Evolutionary conservation across 1,284 basidiomycete species (phyloP).

Genomic region (Papiliotrema fonsecae): DNA sequence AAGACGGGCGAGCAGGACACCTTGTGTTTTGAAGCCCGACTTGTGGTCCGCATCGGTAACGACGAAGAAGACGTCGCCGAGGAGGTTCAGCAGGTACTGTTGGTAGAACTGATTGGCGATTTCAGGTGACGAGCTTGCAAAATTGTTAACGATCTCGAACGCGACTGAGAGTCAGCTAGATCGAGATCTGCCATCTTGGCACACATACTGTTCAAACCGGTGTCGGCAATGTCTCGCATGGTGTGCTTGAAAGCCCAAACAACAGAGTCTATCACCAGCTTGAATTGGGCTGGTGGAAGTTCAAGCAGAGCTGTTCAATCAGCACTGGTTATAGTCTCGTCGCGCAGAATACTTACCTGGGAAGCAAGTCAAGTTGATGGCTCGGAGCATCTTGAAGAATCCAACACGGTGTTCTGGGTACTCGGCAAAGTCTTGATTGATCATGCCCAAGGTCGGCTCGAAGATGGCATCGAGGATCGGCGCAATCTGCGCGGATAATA

Average conservation of each 20-base stretch:
- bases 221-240: constrained; percentile 98
- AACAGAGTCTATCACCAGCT: constrained; percentile 96
- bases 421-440: constrained; percentile 97
- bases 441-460: constrained; percentile 96
- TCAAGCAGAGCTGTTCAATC: constrained; percentile 66
- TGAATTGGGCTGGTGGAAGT: constrained; percentile 89
- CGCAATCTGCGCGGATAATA: constrained; percentile 91
- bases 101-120: constrained; percentile 82
- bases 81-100: constrained; percentile 86
- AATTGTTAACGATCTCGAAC: constrained; percentile 93
- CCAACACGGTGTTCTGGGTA: constrained; percentile 96
- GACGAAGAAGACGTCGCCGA: constrained; percentile 97
- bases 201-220: constrained; percentile 74
- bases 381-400: constrained; percentile 93
- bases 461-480: constrained; percentile 96
- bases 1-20: constrained; percentile 81
- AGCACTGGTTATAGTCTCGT: constrained; percentile 3
- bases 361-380: constrained; percentile 95
- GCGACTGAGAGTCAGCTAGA: constrained; percentile 59
- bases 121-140: constrained; percentile 71
- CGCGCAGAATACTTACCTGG: constrained; percentile 57
- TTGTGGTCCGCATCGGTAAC: constrained; percentile 98
- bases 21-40: constrained; percentile 91
- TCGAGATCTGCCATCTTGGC: background rate
- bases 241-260: constrained; percentile 99